phyloP scores from a whole-genome alignment of 805 yeast species.

The Kluyveromyces siamensis region DNA sequence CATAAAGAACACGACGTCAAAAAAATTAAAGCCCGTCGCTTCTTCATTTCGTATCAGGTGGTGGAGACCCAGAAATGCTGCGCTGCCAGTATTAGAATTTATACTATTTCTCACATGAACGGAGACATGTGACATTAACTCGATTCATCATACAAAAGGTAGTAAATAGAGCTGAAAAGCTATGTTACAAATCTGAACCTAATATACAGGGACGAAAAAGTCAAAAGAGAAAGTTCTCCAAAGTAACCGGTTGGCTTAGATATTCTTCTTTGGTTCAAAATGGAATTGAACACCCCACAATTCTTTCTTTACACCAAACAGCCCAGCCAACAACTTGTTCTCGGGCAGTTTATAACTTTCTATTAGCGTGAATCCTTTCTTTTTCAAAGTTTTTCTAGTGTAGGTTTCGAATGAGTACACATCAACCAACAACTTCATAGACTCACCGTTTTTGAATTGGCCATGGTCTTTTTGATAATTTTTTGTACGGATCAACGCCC shows the following conservation, averaged over 20 bases:
- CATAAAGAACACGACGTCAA: too few relatives aligned
- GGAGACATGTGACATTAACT: too few relatives aligned
- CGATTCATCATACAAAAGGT: background rate
- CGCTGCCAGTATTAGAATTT: too few relatives aligned
- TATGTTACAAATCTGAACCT: background rate
- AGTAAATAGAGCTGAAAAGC: background rate
- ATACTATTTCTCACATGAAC: background rate
- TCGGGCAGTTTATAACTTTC: conserved; percentile 20
- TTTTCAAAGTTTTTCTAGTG: conserved; percentile 30
- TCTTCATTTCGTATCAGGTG: too few relatives aligned
- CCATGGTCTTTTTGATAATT: conserved; percentile 28
- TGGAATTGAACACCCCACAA: conserved; percentile 33
- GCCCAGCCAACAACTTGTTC: conserved; percentile 21
- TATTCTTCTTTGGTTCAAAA: conserved; percentile 13
- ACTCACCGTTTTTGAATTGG: conserved; percentile 18
- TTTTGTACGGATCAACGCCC: conserved; percentile 45
- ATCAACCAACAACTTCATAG: conserved; percentile 37
- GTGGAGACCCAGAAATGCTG: too few relatives aligned
- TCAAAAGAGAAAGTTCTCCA: background rate
- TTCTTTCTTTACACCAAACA: conserved; percentile 26
- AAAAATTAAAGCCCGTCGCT: too few relatives aligned
- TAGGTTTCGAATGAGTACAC: conserved; percentile 43
- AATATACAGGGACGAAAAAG: too few relatives aligned
- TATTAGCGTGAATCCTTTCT: conserved; percentile 37
- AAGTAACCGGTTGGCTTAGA: background rate